phyloP scores from a whole-genome alignment of 768 basidiomycete species.

The Royoungia palumana region DNA sequence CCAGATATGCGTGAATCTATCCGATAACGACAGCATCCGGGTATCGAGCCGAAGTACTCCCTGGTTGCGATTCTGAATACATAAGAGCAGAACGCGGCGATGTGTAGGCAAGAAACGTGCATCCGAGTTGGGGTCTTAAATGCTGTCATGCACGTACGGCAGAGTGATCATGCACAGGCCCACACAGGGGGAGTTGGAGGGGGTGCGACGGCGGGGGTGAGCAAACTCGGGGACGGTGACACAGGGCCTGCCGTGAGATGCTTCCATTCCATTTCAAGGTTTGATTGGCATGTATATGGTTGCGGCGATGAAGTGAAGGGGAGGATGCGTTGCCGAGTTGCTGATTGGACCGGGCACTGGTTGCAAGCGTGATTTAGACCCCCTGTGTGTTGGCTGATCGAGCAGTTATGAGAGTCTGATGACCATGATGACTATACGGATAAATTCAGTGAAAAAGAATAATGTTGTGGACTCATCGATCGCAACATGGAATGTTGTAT shows the following conservation, averaged over 20 bases:
- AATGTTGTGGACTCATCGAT: not conserved
- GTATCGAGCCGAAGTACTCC: not conserved
- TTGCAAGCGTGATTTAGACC: conserved; percentile 1
- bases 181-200: too few species aligned
- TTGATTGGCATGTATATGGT: conserved; percentile 19
- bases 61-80: not conserved
- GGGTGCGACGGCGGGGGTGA: not conserved
- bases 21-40: conserved; percentile 10
- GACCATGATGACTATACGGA: too few species aligned
- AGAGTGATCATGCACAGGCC: not conserved
- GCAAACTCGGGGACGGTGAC: not conserved
- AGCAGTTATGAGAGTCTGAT: not conserved
- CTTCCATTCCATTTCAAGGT: conserved; percentile 27
- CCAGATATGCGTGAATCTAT: not conserved
- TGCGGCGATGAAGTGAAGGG: conserved; percentile 19
- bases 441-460: too few species aligned
- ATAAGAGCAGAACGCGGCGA: not conserved
- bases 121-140: not conserved
- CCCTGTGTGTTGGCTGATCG: conserved; percentile 8
- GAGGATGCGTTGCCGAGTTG: not conserved
- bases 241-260: conserved; percentile 7
- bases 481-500: not conserved
- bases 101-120: not conserved
- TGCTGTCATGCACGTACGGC: not conserved
- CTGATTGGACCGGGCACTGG: conserved; percentile 10